A percentile compares a stretch with the other conserved stretches of the same genome.
These are phyloP conservation scores for Bretziella fagacearum DNA, from an alignment of 2,329 filamentous ascomycete genomes.

Conservation along the genomic window DNA sequence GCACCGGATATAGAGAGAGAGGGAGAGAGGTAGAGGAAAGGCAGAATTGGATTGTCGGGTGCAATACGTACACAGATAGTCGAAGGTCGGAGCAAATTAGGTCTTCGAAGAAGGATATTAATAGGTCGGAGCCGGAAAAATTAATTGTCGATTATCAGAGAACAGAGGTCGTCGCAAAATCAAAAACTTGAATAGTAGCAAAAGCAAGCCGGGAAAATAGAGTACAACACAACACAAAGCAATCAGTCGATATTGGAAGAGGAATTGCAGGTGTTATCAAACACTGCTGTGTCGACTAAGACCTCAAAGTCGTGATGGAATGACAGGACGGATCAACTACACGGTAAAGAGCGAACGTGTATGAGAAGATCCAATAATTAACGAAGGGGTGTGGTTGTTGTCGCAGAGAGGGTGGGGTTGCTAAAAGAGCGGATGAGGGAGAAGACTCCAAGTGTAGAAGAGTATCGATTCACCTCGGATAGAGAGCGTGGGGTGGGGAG, in stretches of 20 bases:
- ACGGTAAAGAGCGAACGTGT: not conserved
- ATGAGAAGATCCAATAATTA: not conserved
- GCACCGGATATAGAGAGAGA: not conserved
- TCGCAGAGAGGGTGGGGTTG: not conserved
- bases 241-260: slow-evolving; percentile 3
- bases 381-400: not conserved
- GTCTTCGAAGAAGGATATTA: not conserved
- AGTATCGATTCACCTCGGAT: slow-evolving; percentile 5
- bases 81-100: not conserved
- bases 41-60: too few relatives aligned
- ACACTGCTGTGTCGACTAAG: too few relatives aligned
- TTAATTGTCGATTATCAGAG: slow-evolving; percentile 3
- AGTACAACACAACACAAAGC: slow-evolving; percentile 1
- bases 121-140: not conserved
- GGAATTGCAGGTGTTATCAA: too few relatives aligned
- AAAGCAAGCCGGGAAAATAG: not conserved
- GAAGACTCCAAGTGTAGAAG: not conserved
- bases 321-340: slow-evolving; percentile 1
- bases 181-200: slow-evolving; percentile 1
- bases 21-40: too few relatives aligned
- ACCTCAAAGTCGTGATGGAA: not conserved
- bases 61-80: not conserved
- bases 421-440: slow-evolving; percentile 7
- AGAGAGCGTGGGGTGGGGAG: not conserved
- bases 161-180: slow-evolving; percentile 1